A percentile compares a stretch with the other conserved stretches of the same genome.
Conservation (phyloP, 2,329 filamentous ascomycete species). For the Hymenoscyphus infarciens region DNA sequence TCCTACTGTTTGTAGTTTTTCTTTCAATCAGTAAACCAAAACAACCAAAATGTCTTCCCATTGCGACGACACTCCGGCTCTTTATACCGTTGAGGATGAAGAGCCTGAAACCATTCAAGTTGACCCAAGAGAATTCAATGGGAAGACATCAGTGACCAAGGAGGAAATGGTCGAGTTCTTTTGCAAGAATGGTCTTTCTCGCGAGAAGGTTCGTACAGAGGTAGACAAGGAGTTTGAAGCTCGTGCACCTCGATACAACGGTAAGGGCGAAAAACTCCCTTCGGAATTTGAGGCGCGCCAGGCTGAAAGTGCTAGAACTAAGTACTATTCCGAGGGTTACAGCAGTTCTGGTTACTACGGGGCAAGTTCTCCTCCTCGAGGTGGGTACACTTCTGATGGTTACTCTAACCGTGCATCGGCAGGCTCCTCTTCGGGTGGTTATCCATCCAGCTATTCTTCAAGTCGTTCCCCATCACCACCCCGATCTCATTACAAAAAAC, state of each 20-base stretch:
- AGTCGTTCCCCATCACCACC: neutral
- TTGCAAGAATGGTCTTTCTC: neutral
- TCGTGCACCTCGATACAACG: neutral
- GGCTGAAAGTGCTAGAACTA: neutral
- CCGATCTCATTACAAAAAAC: neutral
- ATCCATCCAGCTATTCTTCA: neutral
- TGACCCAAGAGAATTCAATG: slow-evolving; percentile 12
- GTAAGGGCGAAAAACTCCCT: neutral
- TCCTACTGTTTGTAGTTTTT: neutral
- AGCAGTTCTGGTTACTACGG: neutral
- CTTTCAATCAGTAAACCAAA: neutral
- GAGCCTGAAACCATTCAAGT: neutral
- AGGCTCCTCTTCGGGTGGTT: neutral
- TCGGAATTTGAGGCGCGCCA: neutral
- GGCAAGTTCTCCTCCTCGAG: neutral
- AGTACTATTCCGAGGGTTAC: neutral
- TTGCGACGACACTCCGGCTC: neutral
- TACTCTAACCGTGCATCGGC: neutral
- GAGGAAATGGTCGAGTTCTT: neutral
- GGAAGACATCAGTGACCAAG: slow-evolving; percentile 8
- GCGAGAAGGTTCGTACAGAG: neutral
- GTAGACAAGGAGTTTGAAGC: neutral
- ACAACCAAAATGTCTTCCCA: neutral
- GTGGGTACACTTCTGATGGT: neutral
- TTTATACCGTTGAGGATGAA: neutral